Base-by-base conservation (phyloP, 108 stramenopile species). In the Epithemia pelagica region DNA sequence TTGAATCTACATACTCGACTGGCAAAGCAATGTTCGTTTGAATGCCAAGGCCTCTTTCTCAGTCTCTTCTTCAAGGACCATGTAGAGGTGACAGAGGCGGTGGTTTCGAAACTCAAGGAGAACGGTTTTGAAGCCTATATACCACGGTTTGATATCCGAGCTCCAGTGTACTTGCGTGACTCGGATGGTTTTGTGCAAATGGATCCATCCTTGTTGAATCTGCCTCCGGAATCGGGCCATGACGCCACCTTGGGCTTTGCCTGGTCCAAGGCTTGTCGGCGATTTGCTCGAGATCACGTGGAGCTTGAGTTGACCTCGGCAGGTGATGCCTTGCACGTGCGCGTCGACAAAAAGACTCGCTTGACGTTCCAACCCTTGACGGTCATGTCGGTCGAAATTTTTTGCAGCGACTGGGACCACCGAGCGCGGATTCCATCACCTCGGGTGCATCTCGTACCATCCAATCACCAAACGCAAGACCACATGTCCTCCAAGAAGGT, bases 11-110 rank as follows among this genome's bases (percentile, higher is more conserved):
- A 80, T 54, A 83, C 81, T 37, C 25, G 86, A 31, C 67, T 72
- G 59, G 76, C 86, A 30, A 87, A 87, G 70, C 78, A 81, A 3
- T 81, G 82, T 7, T 83, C 82, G 21, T 70, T 79, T 25, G 82
- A 83, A 59, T 87, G 82, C 59, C 82, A 81, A 32, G 56, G 64
- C 22, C 64, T 83, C 5, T 87, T 87, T 56, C 76, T 87, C 1
- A 83, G 82, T 5, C 59, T 87, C 20, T 87, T 81, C 60, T 83
- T 87, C 57, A 65, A 62, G 30, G 67, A 81, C 25, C 67, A 78
- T 26, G 51, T 66, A 23, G 80, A 80, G 37, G 33, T 67, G 10
- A 66, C 73, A 1, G 33, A 76, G 37, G 86, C 86, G 31, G 81
- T 87, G 20, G 80, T 82, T 8, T 72, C 74, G 3, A 63, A 69